A percentile compares a stretch with the other conserved stretches of the same genome.
phyloP scores from a whole-genome alignment of 1,284 basidiomycete genomes.

The Bothia castanella region DNA sequence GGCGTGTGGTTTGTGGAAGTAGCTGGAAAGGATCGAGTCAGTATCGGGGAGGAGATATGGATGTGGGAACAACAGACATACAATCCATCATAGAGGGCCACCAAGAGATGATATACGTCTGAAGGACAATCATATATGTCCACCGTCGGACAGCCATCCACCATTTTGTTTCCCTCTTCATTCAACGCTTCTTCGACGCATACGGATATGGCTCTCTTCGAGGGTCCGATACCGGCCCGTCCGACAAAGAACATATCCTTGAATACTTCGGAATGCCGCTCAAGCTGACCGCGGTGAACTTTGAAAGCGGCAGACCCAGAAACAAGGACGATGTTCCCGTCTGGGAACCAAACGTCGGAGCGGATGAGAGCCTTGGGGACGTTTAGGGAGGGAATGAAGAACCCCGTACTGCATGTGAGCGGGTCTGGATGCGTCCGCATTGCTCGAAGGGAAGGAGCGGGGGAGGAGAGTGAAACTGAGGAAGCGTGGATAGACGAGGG shows the following conservation, averaged over 20 bases:
- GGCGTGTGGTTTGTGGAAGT: constrained; percentile 41
- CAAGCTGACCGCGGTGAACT: constrained; percentile 66
- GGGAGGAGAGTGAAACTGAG: not conserved
- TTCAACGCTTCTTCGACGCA: constrained; percentile 8
- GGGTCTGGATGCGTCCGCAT: constrained; percentile 27
- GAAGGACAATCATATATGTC: constrained; percentile 54
- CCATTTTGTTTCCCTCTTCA: constrained; percentile 36
- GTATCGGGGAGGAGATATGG: no score
- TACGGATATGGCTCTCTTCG: not conserved
- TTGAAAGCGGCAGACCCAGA: constrained; percentile 58
- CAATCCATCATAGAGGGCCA: constrained; percentile 58
- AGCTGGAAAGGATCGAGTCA: constrained; percentile 25
- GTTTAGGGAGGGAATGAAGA: not conserved
- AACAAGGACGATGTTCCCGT: constrained; percentile 65
- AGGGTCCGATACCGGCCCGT: constrained; percentile 19
- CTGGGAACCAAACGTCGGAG: constrained; percentile 66
- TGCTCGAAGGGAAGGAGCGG: not conserved
- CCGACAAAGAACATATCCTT: constrained; percentile 59
- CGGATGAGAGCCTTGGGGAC: constrained; percentile 33
- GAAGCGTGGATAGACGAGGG: constrained; percentile 3
- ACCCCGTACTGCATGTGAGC: constrained; percentile 24
- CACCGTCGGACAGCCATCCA: constrained; percentile 50
- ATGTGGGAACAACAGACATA: constrained; percentile 22
- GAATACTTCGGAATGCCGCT: constrained; percentile 70
- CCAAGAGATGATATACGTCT: constrained; percentile 54